phyloP scores from a whole-genome alignment of 805 yeast species.

The Hanseniaspora occidentalis region DNA sequence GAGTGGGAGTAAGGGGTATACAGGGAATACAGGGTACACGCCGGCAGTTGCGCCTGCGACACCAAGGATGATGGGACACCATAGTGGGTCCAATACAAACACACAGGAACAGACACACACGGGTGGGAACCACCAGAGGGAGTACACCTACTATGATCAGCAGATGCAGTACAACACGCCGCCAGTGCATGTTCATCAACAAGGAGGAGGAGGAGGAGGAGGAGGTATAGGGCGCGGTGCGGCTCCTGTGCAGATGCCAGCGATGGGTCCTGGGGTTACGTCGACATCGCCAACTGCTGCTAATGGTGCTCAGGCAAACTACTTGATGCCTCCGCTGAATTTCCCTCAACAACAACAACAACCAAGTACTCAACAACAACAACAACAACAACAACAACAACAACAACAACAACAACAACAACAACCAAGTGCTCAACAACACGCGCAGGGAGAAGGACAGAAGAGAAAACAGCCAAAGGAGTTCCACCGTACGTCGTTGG shows the following conservation, averaged over 20 bases:
- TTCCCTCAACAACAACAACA: conserved; percentile 5
- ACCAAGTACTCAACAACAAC: conserved; percentile 4
- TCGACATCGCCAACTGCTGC: background rate
- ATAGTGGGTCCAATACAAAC: background rate
- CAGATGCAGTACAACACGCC: too few species aligned
- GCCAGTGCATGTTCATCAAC: too few species aligned
- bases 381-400: conserved; percentile 11
- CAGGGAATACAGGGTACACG: background rate
- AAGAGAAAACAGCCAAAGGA: conserved; percentile 18
- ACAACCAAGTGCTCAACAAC: background rate
- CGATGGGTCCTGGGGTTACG: background rate
- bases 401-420: conserved; percentile 7
- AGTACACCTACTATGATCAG: too few species aligned
- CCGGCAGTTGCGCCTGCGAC: conserved; percentile 22
- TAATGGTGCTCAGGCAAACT: background rate
- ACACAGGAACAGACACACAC: background rate
- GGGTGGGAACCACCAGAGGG: background rate
- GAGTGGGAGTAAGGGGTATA: background rate
- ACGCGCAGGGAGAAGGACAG: conserved; percentile 7
- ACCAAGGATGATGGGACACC: conserved; percentile 23
- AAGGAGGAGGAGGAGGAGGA: too few species aligned
- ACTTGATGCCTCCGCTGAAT: conserved; percentile 8
- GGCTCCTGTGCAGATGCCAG: background rate
- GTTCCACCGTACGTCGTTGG: conserved; percentile 78
- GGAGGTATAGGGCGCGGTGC: too few species aligned